Conservation (phyloP, 2,329 filamentous ascomycete genomes). For the Epichloe uncinata region DNA sequence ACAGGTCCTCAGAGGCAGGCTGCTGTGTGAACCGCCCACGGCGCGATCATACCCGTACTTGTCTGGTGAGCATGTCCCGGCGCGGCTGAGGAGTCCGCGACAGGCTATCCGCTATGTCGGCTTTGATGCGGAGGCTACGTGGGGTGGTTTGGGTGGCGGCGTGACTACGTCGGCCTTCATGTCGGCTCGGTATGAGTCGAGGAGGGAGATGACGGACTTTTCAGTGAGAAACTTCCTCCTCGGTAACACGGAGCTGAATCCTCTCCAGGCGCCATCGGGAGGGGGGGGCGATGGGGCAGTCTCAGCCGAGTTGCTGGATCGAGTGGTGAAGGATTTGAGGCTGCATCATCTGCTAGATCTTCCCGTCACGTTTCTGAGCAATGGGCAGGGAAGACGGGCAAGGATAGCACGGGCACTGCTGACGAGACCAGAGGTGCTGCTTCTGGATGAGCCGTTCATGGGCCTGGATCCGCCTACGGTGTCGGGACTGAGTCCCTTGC, state of each 20-base stretch:
- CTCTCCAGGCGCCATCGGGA: constrained; percentile 31
- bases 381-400: constrained; percentile 79
- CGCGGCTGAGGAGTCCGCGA: constrained; percentile 42
- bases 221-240: constrained; percentile 68
- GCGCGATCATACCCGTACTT: constrained; percentile 72
- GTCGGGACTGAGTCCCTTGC: constrained; percentile 54
- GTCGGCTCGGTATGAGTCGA: constrained; percentile 80
- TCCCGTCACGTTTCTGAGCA: constrained; percentile 81
- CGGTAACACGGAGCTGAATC: constrained; percentile 74
- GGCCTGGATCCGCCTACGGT: constrained; percentile 80
- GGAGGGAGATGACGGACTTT: constrained; percentile 79
- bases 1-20: constrained; percentile 60
- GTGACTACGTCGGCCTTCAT: constrained; percentile 64
- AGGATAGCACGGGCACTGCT: constrained; percentile 80
- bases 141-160: constrained; percentile 36
- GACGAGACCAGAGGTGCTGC: constrained; percentile 61
- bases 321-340: constrained; percentile 56
- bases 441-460: constrained; percentile 94
- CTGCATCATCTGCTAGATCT: constrained; percentile 59
- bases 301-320: constrained; percentile 38
- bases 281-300: constrained; percentile 32
- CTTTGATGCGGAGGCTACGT: constrained; percentile 61
- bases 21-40: constrained; percentile 61
- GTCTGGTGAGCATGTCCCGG: constrained; percentile 44
- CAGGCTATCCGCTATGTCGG: constrained; percentile 80